Conservation (phyloP, 2,329 filamentous ascomycete species). For the Sporothrix globosa region DNA sequence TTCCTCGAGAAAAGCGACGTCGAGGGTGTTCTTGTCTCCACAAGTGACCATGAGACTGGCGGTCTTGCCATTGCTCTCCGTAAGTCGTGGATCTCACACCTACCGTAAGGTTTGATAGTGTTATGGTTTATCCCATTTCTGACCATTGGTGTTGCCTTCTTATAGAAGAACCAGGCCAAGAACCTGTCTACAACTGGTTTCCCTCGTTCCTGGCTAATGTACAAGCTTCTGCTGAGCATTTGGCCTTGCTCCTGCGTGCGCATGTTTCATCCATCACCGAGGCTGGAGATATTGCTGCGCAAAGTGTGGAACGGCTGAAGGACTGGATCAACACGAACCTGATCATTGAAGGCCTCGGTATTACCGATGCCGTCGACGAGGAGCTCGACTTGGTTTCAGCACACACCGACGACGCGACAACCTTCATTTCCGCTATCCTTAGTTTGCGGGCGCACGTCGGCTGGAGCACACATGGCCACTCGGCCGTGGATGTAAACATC, state of each 20-base stretch:
- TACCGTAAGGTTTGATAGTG: background rate
- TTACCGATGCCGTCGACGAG: constrained; percentile 69
- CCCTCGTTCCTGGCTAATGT: constrained; percentile 75
- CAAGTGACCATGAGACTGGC: constrained; percentile 95
- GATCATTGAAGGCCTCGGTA: constrained; percentile 71
- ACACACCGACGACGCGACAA: constrained; percentile 56
- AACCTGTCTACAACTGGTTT: constrained; percentile 73
- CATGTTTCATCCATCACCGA: constrained; percentile 54
- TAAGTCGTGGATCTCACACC: constrained; percentile 46
- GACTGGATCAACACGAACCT: constrained; percentile 70
- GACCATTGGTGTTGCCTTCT: background rate
- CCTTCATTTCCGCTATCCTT: constrained; percentile 79
- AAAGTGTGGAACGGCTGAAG: constrained; percentile 47
- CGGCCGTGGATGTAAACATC: constrained; percentile 93
- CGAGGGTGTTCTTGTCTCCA: constrained; percentile 81
- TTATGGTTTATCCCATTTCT: background rate
- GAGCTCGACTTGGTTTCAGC: constrained; percentile 71
- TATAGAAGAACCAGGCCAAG: constrained; percentile 54
- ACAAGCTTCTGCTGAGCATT: constrained; percentile 76
- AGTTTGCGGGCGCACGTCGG: constrained; percentile 86
- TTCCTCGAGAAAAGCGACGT: constrained; percentile 76
- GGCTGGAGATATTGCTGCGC: background rate
- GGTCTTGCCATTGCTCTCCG: constrained; percentile 81
- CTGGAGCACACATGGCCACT: constrained; percentile 93
- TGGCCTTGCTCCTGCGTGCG: constrained; percentile 63